phyloP scores from a whole-genome alignment of 495 filamentous ascomycete species.

The Bombardia bombarda region DNA sequence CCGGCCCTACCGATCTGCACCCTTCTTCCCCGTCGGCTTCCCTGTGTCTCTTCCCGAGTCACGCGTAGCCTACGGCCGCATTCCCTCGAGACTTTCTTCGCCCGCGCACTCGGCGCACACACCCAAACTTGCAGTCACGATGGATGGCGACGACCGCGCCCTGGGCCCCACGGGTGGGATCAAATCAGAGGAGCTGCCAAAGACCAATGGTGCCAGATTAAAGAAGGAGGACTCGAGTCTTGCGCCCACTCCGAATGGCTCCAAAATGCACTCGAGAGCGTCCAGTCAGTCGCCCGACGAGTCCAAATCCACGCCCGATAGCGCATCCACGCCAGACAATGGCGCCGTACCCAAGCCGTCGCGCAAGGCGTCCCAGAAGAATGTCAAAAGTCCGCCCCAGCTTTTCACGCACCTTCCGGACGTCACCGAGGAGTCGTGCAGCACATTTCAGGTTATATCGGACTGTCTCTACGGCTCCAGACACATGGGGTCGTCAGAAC shows the following conservation, averaged over 20 bases:
- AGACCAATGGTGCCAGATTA: slow-evolving; percentile 19
- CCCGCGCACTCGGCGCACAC: slow-evolving; percentile 4
- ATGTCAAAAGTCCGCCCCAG: slow-evolving; percentile 47
- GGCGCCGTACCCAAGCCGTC: slow-evolving; percentile 58
- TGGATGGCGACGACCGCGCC: slow-evolving; percentile 35
- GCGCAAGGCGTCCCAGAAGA: slow-evolving; percentile 67
- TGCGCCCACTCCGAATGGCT: slow-evolving; percentile 30
- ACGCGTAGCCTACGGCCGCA: background rate
- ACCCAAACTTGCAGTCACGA: slow-evolving; percentile 9
- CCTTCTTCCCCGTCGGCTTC: background rate
- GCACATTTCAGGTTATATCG: slow-evolving; percentile 71
- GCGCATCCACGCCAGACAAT: slow-evolving; percentile 33
- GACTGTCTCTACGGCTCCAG: slow-evolving; percentile 84
- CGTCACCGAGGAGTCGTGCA: slow-evolving; percentile 64
- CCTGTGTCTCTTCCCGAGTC: background rate
- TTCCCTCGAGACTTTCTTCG: background rate
- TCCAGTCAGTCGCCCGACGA: slow-evolving; percentile 37
- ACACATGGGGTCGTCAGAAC: slow-evolving; percentile 81
- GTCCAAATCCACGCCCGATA: slow-evolving; percentile 31
- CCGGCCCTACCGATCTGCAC: slow-evolving; percentile 1
- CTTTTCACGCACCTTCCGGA: slow-evolving; percentile 65
- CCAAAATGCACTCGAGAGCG: slow-evolving; percentile 28
- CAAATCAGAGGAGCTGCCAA: slow-evolving; percentile 22
- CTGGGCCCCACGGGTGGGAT: slow-evolving; percentile 23
- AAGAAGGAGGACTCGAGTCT: slow-evolving; percentile 31